Conservation (phyloP, 345 rosid species). For the Heritiera fomes region DNA sequence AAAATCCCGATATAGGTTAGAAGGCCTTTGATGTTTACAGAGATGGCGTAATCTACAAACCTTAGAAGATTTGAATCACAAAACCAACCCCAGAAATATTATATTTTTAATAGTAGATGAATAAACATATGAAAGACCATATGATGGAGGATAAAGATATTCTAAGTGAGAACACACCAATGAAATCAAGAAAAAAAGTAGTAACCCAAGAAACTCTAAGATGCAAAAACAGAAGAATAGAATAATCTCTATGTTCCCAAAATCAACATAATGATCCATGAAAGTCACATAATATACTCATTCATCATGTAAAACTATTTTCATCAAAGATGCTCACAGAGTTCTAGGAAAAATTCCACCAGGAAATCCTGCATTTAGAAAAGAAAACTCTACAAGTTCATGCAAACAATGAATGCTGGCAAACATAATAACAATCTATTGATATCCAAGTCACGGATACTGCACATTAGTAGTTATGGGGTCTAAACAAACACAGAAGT, state of each 20-base stretch:
- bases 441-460: background rate
- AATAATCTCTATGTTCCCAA: background rate
- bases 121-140: background rate
- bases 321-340: background rate
- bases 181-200: background rate
- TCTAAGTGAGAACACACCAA: background rate
- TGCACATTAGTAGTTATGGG: background rate
- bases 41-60: background rate
- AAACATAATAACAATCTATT: background rate
- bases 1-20: background rate
- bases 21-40: background rate
- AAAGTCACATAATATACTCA: background rate
- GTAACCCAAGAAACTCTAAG: background rate
- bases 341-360: background rate
- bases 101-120: background rate
- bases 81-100: background rate
- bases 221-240: background rate
- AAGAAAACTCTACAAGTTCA: background rate
- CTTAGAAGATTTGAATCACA: background rate
- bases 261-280: background rate
- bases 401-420: conserved; percentile 2
- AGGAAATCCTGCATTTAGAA: background rate
- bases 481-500: background rate
- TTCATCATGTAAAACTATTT: background rate
- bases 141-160: background rate